These are phyloP conservation scores for Agastache rugosa DNA, from an alignment of 257 asterid genomes.

Conservation along the genomic window DNA sequence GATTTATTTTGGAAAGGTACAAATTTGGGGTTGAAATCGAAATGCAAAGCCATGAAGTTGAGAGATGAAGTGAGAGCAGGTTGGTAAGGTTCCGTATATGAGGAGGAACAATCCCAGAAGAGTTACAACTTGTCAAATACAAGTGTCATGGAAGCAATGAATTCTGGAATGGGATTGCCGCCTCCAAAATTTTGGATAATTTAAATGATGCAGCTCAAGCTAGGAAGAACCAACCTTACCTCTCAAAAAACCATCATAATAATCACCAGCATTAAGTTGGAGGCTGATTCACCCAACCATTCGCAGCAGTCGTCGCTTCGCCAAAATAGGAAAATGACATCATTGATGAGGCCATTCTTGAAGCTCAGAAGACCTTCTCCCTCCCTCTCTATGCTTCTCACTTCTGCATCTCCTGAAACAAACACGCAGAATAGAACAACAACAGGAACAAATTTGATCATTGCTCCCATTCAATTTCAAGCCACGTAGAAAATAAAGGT, in stretches of 20 bases:
- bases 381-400: constrained; percentile 8
- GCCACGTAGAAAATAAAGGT: too few species aligned
- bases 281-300: too few species aligned
- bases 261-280: too few species aligned
- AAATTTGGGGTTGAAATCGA: too few species aligned
- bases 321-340: too few species aligned
- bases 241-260: too few species aligned
- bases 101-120: background rate
- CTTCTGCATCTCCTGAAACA: background rate
- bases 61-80: constrained; percentile 1
- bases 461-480: too few species aligned
- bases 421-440: background rate
- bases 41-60: too few species aligned
- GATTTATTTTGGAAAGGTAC: too few species aligned
- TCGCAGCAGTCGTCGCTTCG: background rate
- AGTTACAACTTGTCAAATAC: background rate
- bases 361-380: background rate
- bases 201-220: background rate
- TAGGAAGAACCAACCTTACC: background rate
- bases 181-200: background rate
- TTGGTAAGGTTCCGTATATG: background rate
- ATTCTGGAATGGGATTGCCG: background rate
- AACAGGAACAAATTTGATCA: background rate
- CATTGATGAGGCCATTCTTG: background rate
- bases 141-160: background rate